Base-by-base conservation (phyloP, 163 green algal genomes). In the Chlamydomonas reinhardtii region DNA sequence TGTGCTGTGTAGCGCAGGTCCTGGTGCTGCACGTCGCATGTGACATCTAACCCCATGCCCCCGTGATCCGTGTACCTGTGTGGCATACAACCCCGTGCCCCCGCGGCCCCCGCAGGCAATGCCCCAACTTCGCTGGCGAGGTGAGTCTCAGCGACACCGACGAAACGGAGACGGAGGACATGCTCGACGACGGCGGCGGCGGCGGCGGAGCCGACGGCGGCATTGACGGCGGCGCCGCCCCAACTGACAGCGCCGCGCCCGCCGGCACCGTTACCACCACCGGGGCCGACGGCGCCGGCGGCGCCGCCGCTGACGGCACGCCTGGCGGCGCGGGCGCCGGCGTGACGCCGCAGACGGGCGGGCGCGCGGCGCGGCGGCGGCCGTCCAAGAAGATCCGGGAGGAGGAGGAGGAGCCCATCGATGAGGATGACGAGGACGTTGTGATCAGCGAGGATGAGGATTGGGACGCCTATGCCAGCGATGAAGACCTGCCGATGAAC, bases 71-170 rank as follows among this genome's bases (percentile, higher is more conserved):
- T n/a, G n/a, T n/a, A n/a, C n/a, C 39, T 48, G 39, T 5, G 8
- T 48, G 39, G 39, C 39, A 48, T 48, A 5, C 2, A 56, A 56
- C 48, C 48, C 19, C 48, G 19, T 65, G 4, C 3, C 59, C 59
- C 14, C 5, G 59, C 24, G 6, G 20, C 1, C 59, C 1, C 27
- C 19, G 69, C 68, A 86, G 80, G 80, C 65, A 61, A 39, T 86
- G 80, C 37, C 80, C 80, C 56, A 79, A 86, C 34, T 79, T 29
- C 16, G 24, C 56, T 0, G 80, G 54, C 20, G 70, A 79, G 35
- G 29, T 61, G 16, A 35, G 32, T 34, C 56, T 86, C 66, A 80
- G 70, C 56, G 70, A 65, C 80, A 73, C 70, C 25, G 70, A 77
- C 52, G 24, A 68, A 5, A 62, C 68, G 5, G 56, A 31, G 52